Evolutionary conservation across 2,329 filamentous ascomycete genomes (phyloP).

Genomic region (Xenosphaeropsis pyriputrescens): DNA sequence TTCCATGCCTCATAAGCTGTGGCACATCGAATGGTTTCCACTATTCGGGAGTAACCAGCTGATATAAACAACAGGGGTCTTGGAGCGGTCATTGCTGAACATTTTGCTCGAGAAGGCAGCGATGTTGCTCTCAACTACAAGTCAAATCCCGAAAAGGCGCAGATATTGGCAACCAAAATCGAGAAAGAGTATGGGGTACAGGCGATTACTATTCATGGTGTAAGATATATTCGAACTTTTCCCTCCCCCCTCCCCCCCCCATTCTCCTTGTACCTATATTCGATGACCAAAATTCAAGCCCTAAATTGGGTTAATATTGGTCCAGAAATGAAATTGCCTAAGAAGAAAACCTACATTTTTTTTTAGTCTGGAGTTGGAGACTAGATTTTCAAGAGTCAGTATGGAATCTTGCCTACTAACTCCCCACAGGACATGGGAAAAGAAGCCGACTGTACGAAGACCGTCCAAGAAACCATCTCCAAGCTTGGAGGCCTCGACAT

Average conservation of each 20-base stretch:
- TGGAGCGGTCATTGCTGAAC: constrained; percentile 41
- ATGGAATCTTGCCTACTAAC: not conserved
- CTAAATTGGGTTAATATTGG: not conserved
- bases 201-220: constrained; percentile 37
- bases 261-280: constrained; percentile 4
- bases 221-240: constrained; percentile 22
- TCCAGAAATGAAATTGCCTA: not conserved
- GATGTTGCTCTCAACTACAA: constrained; percentile 55
- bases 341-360: not conserved
- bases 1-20: too few relatives aligned
- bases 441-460: constrained; percentile 33
- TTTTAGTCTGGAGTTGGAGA: not conserved
- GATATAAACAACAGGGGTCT: constrained; percentile 40
- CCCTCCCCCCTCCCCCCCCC: too few relatives aligned
- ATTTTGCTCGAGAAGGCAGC: constrained; percentile 46
- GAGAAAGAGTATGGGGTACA: constrained; percentile 34
- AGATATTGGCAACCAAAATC: constrained; percentile 34
- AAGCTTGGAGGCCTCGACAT: constrained; percentile 48
- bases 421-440: constrained; percentile 38
- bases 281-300: not conserved
- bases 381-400: too few relatives aligned
- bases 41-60: too few relatives aligned
- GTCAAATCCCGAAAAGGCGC: constrained; percentile 36
- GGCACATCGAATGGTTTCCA: too few relatives aligned
- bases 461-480: constrained; percentile 37